These are phyloP conservation scores for Cornus florida DNA, from an alignment of 148 eudicot genomes.

Conservation along the genomic window DNA sequence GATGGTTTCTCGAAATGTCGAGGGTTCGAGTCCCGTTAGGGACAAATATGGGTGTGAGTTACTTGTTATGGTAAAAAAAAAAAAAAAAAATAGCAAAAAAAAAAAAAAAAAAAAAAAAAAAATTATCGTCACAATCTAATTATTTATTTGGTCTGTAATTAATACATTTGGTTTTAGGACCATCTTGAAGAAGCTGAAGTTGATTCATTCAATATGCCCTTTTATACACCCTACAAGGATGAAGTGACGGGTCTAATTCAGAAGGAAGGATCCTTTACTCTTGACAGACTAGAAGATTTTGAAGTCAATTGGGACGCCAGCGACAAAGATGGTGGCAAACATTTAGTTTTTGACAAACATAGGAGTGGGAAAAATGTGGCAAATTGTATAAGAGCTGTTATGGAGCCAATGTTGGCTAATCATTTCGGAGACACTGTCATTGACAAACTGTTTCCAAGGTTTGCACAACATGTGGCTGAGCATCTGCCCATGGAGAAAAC, in stretches of 20 bases:
- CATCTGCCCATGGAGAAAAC: background rate
- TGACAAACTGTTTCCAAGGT: conserved; percentile 31
- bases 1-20: no score
- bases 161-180: conserved; percentile 17
- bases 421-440: conserved; percentile 28
- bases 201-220: conserved; percentile 36
- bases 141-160: no score
- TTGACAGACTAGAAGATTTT: conserved; percentile 11
- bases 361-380: background rate
- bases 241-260: no score
- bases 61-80: no score
- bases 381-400: conserved; percentile 10
- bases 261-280: conserved; percentile 36
- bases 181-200: conserved; percentile 30
- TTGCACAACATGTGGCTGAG: background rate
- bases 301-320: conserved; percentile 17
- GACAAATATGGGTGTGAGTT: no score
- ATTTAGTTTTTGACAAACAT: no score
- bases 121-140: no score
- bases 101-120: no score
- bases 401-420: conserved; percentile 29
- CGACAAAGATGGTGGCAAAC: background rate
- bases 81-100: no score
- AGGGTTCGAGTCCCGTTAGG: no score
- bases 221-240: conserved; percentile 8